Evolutionary conservation across 129 eudicot species (phyloP).

Genomic region (Calendula officinalis): DNA sequence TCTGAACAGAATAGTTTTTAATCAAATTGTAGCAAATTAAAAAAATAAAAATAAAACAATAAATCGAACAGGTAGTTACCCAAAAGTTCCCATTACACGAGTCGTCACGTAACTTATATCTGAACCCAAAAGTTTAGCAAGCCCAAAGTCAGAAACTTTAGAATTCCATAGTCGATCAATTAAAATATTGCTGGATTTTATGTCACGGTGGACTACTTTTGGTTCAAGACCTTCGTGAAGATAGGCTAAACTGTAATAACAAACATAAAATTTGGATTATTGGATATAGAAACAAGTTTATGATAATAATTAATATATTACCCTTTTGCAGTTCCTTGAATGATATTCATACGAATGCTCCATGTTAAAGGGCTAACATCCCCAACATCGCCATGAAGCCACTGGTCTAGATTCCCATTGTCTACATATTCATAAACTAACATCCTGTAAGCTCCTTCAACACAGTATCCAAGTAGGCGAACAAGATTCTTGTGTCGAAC

Average conservation of each 20-base stretch:
- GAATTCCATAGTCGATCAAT: slow-evolving; percentile 89
- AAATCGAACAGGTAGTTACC: slow-evolving; percentile 48
- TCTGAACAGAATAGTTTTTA: slow-evolving; percentile 33
- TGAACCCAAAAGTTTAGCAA: slow-evolving; percentile 89
- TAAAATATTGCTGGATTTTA: slow-evolving; percentile 84
- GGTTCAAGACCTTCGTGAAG: slow-evolving; percentile 99
- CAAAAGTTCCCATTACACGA: slow-evolving; percentile 99
- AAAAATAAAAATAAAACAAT: neutral
- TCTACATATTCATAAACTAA: slow-evolving; percentile 95
- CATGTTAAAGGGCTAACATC: slow-evolving; percentile 87
- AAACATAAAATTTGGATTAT: too few species aligned
- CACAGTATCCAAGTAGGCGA: slow-evolving; percentile 88
- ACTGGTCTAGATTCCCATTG: slow-evolving; percentile 92
- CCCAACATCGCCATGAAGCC: slow-evolving; percentile 99
- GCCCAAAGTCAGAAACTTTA: slow-evolving; percentile 96
- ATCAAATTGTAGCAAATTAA: neutral
- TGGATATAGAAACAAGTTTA: neutral
- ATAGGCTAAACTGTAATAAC: slow-evolving; percentile 80
- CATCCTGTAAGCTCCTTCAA: slow-evolving; percentile 99
- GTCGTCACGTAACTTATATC: slow-evolving; percentile 87
- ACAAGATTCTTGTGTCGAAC: slow-evolving; percentile 96
- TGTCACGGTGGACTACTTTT: slow-evolving; percentile 93
- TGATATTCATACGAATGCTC: slow-evolving; percentile 78
- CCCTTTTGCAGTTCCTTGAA: slow-evolving; percentile 94
- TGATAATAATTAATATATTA: slow-evolving; percentile 34